Conservation (phyloP, 345 rosid species). For the Brassica napus region Da-Ae NC_063450.1:41166501-41167000, state of each 20-base stretch:
- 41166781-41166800: conserved; percentile 66
- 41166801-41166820: conserved; percentile 2
- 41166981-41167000: background rate
- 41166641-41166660: background rate
- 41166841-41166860: conserved; percentile 31
- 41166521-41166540: conserved; percentile 93
- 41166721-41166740: conserved; percentile 89
- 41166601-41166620: conserved; percentile 76
- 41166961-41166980: background rate
- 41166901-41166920: conserved; percentile 89
- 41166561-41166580: conserved; percentile 91
- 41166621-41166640: conserved; percentile 71
- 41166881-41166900: conserved; percentile 90
- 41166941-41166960: background rate
- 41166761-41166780: conserved; percentile 95
- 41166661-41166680: background rate
- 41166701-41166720: background rate
- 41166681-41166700: background rate
- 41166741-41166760: conserved; percentile 93
- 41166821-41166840: conserved; percentile 13
- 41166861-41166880: conserved; percentile 74
- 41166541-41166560: conserved; percentile 97
- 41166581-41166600: conserved; percentile 96
- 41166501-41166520: background rate
- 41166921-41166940: conserved; percentile 68